Percentiles rank a stretch among this genome's conserved stretches.
phyloP scores from a whole-genome alignment of 2,329 filamentous ascomycete genomes.

The Pleoardoris graminearum region DNA sequence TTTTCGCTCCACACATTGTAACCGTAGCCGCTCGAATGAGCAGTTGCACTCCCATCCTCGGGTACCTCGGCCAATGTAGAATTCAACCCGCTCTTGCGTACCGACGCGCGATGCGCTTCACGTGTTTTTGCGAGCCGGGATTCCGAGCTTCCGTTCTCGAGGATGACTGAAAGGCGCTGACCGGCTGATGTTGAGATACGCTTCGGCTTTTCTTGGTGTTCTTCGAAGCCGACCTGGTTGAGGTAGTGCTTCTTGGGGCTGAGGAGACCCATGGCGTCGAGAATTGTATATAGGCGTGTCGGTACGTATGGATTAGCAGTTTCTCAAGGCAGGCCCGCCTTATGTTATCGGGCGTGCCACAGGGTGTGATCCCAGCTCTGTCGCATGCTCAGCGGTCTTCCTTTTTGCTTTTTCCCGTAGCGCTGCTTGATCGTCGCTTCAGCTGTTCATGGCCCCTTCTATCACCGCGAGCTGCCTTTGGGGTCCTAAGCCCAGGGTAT shows the following conservation, averaged over 20 bases:
- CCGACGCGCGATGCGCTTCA: conserved; percentile 21
- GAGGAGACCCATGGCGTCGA: conserved; percentile 32
- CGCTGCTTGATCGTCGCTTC: neutral
- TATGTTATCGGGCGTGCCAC: conserved; percentile 9
- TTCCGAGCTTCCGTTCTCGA: conserved; percentile 36
- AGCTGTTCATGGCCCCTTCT: neutral
- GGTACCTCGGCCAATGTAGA: conserved; percentile 34
- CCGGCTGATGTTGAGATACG: conserved; percentile 50
- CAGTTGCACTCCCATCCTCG: conserved; percentile 34
- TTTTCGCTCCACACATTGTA: conserved; percentile 46
- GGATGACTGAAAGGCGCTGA: conserved; percentile 47
- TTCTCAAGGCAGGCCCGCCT: conserved; percentile 7
- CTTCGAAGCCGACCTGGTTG: conserved; percentile 28
- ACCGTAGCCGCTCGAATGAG: conserved; percentile 35
- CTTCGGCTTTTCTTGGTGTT: conserved; percentile 38
- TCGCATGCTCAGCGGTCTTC: conserved; percentile 13
- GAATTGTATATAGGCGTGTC: neutral
- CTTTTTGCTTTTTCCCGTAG: conserved; percentile 2
- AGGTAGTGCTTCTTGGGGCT: conserved; percentile 23
- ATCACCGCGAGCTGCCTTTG: neutral
- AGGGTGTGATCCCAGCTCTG: conserved; percentile 4
- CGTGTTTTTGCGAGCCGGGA: conserved; percentile 18
- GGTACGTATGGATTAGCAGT: neutral
- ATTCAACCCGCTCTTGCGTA: conserved; percentile 28
- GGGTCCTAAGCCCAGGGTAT: no score